A percentile compares a stretch with the other conserved stretches of the same genome.
These are phyloP conservation scores for Arabis hirsuta DNA, from an alignment of 345 rosid species.

Conservation along the genomic window DNA sequence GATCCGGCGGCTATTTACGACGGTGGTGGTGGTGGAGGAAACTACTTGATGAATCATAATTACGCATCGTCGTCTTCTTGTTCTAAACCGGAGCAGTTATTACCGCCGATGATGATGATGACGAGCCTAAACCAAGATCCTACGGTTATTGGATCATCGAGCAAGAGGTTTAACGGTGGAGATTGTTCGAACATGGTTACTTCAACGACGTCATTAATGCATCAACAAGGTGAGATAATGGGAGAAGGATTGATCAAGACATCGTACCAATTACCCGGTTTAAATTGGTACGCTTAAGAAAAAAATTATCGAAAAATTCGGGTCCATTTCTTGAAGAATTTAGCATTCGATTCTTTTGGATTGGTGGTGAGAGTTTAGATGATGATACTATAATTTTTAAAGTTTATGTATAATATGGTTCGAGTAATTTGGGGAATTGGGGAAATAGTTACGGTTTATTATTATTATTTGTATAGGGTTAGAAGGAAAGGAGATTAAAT, in stretches of 20 bases:
- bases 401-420: constrained; percentile 30
- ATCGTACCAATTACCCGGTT: constrained; percentile 61
- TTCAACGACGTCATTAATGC: constrained; percentile 28
- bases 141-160: constrained; percentile 39
- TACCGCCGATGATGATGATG: constrained; percentile 40
- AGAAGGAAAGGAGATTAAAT: constrained; percentile 22
- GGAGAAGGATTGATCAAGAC: constrained; percentile 58
- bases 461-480: constrained; percentile 27
- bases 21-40: constrained; percentile 34
- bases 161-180: constrained; percentile 56
- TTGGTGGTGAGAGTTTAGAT: background rate
- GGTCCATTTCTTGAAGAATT: background rate
- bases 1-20: constrained; percentile 38
- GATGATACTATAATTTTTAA: background rate
- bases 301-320: too few relatives aligned
- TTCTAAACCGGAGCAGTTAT: constrained; percentile 47
- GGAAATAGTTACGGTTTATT: constrained; percentile 24
- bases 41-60: constrained; percentile 33
- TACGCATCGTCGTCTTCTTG: constrained; percentile 43
- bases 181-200: constrained; percentile 29
- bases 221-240: constrained; percentile 49
- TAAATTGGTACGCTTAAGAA: constrained; percentile 72
- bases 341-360: background rate
- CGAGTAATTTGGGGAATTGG: constrained; percentile 32
- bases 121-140: constrained; percentile 39